Conservation (phyloP, 192 early-diverging fungal genomes). For the Gaertneriomyces sp. region DNA sequence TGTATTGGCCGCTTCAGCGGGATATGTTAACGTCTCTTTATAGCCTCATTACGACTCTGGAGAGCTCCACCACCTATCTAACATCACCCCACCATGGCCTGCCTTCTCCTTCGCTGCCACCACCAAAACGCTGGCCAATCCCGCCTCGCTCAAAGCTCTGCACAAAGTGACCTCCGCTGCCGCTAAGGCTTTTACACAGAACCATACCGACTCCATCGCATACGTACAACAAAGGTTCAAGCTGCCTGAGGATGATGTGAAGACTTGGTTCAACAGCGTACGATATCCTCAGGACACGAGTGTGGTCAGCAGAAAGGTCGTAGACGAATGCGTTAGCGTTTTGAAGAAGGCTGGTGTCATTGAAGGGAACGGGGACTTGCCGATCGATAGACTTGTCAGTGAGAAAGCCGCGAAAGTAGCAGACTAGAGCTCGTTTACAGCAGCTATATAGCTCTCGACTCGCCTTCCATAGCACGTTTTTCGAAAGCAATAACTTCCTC, state of each 20-base stretch:
- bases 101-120: slow-evolving; percentile 78
- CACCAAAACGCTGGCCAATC: slow-evolving; percentile 34
- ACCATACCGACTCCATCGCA: slow-evolving; percentile 40
- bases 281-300: slow-evolving; percentile 46
- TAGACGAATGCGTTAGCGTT: slow-evolving; percentile 47
- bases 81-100: slow-evolving; percentile 85
- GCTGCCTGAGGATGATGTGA: slow-evolving; percentile 50
- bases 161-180: slow-evolving; percentile 43
- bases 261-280: slow-evolving; percentile 64
- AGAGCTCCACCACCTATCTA: slow-evolving; percentile 66
- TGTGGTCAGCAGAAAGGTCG: slow-evolving; percentile 37
- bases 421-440: background rate
- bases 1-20: background rate
- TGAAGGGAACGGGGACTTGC: slow-evolving; percentile 5
- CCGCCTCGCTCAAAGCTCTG: slow-evolving; percentile 21
- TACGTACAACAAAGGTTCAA: slow-evolving; percentile 51
- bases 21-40: background rate
- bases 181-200: slow-evolving; percentile 43
- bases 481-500: slow-evolving; percentile 35
- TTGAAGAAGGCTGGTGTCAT: slow-evolving; percentile 55
- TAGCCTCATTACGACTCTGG: slow-evolving; percentile 65
- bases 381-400: slow-evolving; percentile 2
- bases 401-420: background rate
- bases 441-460: no score
- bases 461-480: background rate